Evolutionary conservation across 306 rosid species (phyloP).

Genomic region (Neltuma alba): DNA sequence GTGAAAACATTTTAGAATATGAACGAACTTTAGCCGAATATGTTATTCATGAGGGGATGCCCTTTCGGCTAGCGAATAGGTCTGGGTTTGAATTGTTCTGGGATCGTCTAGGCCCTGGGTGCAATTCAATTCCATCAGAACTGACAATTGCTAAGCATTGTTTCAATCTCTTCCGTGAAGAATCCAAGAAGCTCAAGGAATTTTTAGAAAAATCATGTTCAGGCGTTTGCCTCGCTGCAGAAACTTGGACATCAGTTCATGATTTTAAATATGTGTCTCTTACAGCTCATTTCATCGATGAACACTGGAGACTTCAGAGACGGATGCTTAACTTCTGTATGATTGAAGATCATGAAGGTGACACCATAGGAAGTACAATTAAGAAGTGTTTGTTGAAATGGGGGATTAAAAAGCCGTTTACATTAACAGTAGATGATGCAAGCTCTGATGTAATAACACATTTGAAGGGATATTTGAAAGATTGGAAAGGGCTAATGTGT

Average conservation of each 20-base stretch:
- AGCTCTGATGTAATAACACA: background rate
- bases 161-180: background rate
- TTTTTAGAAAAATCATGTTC: background rate
- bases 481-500: background rate
- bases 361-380: background rate
- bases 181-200: background rate
- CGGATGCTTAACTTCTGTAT: background rate
- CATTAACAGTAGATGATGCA: background rate
- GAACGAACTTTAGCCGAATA: background rate
- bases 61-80: background rate
- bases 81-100: too few relatives aligned
- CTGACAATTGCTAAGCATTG: background rate
- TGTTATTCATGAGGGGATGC: background rate
- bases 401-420: background rate
- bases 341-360: background rate
- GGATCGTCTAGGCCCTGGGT: background rate
- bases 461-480: background rate
- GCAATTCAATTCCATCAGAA: background rate
- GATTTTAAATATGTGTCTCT: background rate
- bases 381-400: background rate
- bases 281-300: background rate
- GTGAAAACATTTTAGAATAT: background rate
- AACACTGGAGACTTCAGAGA: background rate
- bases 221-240: background rate
- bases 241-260: background rate